Percentiles rank a stretch among this genome's conserved stretches.
Evolutionary conservation across 192 early-diverging fungal genomes (phyloP).

Genomic region (Endogone sp.): DNA sequence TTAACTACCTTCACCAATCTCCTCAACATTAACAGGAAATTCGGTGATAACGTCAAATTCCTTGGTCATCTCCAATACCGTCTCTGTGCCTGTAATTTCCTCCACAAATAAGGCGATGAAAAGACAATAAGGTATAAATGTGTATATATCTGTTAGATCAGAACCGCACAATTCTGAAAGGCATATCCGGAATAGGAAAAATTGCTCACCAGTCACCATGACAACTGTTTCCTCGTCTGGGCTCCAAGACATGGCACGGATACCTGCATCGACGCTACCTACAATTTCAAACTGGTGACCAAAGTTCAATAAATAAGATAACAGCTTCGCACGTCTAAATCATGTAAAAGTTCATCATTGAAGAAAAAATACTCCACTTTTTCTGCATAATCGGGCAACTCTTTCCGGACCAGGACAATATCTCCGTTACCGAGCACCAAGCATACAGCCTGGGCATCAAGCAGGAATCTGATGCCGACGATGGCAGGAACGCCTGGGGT

Average conservation of each 20-base stretch:
- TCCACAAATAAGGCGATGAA: too few relatives aligned
- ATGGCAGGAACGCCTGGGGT: conserved; percentile 32
- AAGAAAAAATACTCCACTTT: conserved; percentile 8
- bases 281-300: conserved; percentile 53
- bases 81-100: conserved; percentile 46
- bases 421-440: conserved; percentile 51
- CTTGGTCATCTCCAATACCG: conserved; percentile 84
- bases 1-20: conserved; percentile 59
- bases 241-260: conserved; percentile 74
- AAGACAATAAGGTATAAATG: too few relatives aligned
- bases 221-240: conserved; percentile 86
- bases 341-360: background rate
- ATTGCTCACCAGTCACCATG: conserved; percentile 63
- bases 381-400: conserved; percentile 33
- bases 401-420: conserved; percentile 45
- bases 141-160: too few relatives aligned
- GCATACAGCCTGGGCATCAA: conserved; percentile 52
- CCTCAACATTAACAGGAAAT: conserved; percentile 63
- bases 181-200: conserved; percentile 5
- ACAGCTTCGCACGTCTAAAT: background rate
- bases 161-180: too few relatives aligned
- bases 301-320: background rate
- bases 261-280: conserved; percentile 72
- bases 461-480: conserved; percentile 45
- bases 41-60: conserved; percentile 90